These are phyloP conservation scores for Diplotaxis tenuifolia DNA, from an alignment of 345 rosid species.

Conservation along the genomic window DNA sequence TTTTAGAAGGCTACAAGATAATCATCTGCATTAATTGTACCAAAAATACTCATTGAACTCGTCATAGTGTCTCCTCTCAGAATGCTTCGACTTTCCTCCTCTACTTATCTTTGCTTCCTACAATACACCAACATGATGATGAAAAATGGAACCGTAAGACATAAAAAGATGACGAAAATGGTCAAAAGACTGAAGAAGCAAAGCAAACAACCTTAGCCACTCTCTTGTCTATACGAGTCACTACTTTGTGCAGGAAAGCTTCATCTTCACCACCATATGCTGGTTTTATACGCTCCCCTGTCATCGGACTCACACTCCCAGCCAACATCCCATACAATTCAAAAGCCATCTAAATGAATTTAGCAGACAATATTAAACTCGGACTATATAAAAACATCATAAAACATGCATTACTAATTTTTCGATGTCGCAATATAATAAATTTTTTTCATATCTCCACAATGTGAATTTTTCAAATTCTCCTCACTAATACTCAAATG, in stretches of 20 bases:
- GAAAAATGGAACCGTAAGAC: not conserved
- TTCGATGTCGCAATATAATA: not conserved
- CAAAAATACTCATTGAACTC: conserved; percentile 71
- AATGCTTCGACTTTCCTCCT: conserved; percentile 66
- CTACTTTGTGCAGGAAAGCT: conserved; percentile 64
- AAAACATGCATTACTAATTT: not conserved
- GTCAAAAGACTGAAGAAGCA: conserved; percentile 3
- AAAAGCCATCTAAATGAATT: conserved; percentile 35
- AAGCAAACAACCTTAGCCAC: conserved; percentile 50
- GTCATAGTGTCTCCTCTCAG: conserved; percentile 72
- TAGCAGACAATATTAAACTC: conserved; percentile 14
- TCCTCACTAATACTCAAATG: not conserved
- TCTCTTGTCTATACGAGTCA: conserved; percentile 56
- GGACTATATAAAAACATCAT: not conserved
- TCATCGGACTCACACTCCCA: conserved; percentile 60
- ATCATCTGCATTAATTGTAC: conserved; percentile 37
- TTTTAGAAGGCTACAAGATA: not conserved
- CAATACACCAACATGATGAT: conserved; percentile 10
- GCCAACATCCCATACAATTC: conserved; percentile 61
- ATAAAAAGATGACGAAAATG: conserved; percentile 9
- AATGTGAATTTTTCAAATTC: not conserved
- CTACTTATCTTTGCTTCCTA: conserved; percentile 67
- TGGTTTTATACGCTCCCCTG: conserved; percentile 64
- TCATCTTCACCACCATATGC: conserved; percentile 67
- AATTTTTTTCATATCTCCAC: not conserved